Evolutionary conservation across 176 grass and related monocot species (phyloP).

Genomic region (Triticum monococcum): DNA sequence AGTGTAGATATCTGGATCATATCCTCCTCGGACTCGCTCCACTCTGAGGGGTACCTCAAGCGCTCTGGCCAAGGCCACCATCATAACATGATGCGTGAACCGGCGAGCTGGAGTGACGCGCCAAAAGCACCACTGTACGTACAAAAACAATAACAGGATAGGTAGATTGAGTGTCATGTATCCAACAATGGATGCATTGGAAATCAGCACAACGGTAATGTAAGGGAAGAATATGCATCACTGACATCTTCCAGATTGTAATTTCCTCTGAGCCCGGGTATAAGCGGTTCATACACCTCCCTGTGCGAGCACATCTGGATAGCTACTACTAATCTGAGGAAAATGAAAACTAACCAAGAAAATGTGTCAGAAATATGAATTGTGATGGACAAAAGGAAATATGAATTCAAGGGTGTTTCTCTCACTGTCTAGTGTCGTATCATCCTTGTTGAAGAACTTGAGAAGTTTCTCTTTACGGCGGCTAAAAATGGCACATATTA

Average conservation of each 20-base stretch:
- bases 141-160: background rate
- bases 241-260: slow-evolving; percentile 27
- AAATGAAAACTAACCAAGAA: slow-evolving; percentile 41
- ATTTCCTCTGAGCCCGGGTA: background rate
- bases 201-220: background rate
- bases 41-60: slow-evolving; percentile 28
- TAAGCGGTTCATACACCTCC: background rate
- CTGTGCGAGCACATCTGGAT: slow-evolving; percentile 32
- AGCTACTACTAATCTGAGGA: slow-evolving; percentile 46
- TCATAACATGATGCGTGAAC: slow-evolving; percentile 15
- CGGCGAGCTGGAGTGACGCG: background rate
- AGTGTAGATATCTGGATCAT: background rate
- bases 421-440: slow-evolving; percentile 5
- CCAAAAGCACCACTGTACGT: background rate
- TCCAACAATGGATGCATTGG: background rate
- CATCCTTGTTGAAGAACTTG: background rate
- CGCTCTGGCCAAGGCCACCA: background rate
- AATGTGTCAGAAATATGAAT: slow-evolving; percentile 26
- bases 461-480: slow-evolving; percentile 28
- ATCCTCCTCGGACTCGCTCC: slow-evolving; percentile 11
- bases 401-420: slow-evolving; percentile 8
- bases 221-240: slow-evolving; percentile 5
- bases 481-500: slow-evolving; percentile 8
- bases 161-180: background rate
- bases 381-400: background rate